Percentiles rank a stretch among this genome's conserved stretches.
phyloP scores from a whole-genome alignment of 441 rosid species.

The Hura crepitans region DNA sequence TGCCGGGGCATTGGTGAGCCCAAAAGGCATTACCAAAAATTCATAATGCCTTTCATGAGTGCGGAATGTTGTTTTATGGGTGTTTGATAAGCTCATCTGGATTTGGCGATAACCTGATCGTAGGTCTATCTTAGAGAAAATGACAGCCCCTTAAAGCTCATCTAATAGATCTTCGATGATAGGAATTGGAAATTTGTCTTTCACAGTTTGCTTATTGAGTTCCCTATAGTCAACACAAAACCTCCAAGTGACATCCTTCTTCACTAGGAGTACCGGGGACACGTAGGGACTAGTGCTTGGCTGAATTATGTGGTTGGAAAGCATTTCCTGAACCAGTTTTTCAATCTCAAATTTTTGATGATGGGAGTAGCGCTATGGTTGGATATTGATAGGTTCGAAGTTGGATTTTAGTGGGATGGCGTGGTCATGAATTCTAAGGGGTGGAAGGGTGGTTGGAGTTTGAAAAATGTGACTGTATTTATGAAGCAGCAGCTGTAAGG shows the following conservation, averaged over 20 bases:
- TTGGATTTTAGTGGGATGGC: neutral
- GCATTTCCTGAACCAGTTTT: neutral
- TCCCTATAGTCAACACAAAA: neutral
- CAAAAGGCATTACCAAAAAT: neutral
- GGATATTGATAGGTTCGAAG: neutral
- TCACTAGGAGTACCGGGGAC: neutral
- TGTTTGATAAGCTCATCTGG: rapidly evolving
- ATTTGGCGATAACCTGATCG: neutral
- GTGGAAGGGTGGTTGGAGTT: no score
- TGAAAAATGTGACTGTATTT: no score
- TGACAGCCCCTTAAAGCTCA: neutral
- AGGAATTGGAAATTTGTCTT: neutral
- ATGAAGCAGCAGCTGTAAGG: no score
- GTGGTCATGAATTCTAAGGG: no score
- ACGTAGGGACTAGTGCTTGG: neutral
- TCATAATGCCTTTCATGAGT: neutral
- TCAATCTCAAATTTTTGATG: neutral
- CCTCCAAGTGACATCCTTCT: neutral
- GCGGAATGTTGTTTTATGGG: neutral
- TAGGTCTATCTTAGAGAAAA: neutral
- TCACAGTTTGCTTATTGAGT: neutral
- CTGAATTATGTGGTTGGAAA: neutral
- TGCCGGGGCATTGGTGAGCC: neutral
- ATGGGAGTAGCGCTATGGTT: no score
- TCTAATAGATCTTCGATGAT: neutral